phyloP scores from a whole-genome alignment of 139 green algal species.

The Closterium sp. region DNA sequence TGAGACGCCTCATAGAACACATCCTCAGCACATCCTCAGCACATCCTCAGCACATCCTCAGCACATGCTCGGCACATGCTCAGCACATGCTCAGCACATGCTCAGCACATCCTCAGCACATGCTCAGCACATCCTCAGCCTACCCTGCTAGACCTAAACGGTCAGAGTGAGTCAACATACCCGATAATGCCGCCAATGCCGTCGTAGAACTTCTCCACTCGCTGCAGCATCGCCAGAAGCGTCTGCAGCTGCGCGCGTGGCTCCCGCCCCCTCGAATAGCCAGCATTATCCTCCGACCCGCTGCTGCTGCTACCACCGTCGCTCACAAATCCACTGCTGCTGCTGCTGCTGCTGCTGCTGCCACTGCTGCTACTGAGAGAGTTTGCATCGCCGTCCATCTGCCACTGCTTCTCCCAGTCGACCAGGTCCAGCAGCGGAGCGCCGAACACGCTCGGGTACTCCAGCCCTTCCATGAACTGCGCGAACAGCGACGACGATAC shows the following conservation, averaged over 20 bases:
- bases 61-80: too few relatives aligned
- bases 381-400: neutral
- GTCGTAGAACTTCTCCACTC: slow-evolving; percentile 83
- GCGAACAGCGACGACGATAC: neutral
- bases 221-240: slow-evolving; percentile 30
- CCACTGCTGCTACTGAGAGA: neutral
- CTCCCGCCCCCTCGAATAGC: neutral
- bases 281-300: neutral
- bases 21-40: too few relatives aligned
- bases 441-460: neutral
- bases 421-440: neutral
- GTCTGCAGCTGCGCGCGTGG: slow-evolving; percentile 6
- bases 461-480: neutral
- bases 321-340: neutral
- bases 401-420: neutral
- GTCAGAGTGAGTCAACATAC: too few relatives aligned
- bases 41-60: too few relatives aligned
- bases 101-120: too few relatives aligned
- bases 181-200: slow-evolving; percentile 81
- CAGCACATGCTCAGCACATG: too few relatives aligned
- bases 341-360: neutral
- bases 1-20: too few relatives aligned
- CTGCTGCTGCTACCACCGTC: neutral
- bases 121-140: too few relatives aligned
- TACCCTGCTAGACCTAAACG: too few relatives aligned